Percentiles rank a stretch among this genome's conserved stretches.
phyloP scores from a whole-genome alignment of 1,284 basidiomycete genomes.

The Papiliotrema terrestris region DNA sequence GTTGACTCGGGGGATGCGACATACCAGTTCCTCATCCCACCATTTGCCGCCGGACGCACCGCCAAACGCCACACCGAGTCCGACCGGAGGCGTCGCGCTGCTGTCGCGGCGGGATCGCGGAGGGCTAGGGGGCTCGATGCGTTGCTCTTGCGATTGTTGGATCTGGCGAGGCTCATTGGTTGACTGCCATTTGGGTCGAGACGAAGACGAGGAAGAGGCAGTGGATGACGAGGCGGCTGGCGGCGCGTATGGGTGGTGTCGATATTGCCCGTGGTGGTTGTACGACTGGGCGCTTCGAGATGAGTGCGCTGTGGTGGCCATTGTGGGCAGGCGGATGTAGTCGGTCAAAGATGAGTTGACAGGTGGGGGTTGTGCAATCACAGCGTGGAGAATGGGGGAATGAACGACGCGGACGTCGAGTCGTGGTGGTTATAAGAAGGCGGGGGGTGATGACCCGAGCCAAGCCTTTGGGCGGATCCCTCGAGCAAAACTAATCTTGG shows the following conservation, averaged over 20 bases:
- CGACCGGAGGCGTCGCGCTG: conserved; percentile 29
- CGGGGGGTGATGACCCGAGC: neutral
- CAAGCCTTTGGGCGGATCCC: too few species aligned
- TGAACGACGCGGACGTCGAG: neutral
- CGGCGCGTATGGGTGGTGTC: conserved; percentile 2
- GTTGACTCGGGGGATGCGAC: conserved; percentile 4
- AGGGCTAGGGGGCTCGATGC: conserved; percentile 32
- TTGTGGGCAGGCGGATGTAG: neutral
- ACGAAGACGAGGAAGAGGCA: neutral
- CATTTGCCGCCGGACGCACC: conserved; percentile 32
- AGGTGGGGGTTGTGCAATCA: too few species aligned
- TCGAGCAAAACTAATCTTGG: too few species aligned
- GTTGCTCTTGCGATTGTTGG: neutral
- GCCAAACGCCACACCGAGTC: conserved; percentile 27
- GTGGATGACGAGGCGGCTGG: neutral
- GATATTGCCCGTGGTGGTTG: neutral
- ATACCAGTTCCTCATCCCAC: conserved; percentile 46
- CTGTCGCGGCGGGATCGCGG: conserved; percentile 37
- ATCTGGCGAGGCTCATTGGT: neutral
- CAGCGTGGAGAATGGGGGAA: neutral
- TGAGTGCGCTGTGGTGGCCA: neutral
- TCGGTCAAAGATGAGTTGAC: neutral
- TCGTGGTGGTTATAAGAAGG: neutral
- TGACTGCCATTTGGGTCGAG: neutral
- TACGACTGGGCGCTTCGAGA: neutral